Percentiles rank a stretch among this genome's conserved stretches.
phyloP scores from a whole-genome alignment of 169 alveolate genomes.

The Miamiensis avidus region DNA sequence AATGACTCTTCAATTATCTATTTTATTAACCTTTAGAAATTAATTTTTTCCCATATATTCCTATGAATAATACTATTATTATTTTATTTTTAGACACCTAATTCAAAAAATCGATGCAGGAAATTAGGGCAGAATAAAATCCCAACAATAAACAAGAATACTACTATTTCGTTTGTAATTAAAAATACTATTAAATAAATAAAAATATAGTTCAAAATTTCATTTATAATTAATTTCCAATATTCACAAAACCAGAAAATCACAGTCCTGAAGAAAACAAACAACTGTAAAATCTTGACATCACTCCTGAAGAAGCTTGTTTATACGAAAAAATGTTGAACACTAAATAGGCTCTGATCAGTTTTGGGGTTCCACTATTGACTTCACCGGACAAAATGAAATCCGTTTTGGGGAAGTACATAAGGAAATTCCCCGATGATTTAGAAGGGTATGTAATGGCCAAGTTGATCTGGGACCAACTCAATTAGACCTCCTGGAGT shows the following conservation, averaged over 20 bases:
- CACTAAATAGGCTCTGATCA: conserved; percentile 38
- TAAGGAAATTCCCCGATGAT: conserved; percentile 57
- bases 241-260: not conserved
- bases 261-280: too few relatives aligned
- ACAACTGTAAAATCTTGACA: conserved; percentile 10
- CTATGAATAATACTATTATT: too few relatives aligned
- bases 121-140: not conserved
- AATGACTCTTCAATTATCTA: too few relatives aligned
- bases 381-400: conserved; percentile 77
- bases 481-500: conserved; percentile 81
- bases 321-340: conserved; percentile 39
- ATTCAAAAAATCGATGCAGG: not conserved
- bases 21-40: too few relatives aligned
- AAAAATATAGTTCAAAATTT: too few relatives aligned
- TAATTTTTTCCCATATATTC: too few relatives aligned
- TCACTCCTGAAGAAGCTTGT: conserved; percentile 34
- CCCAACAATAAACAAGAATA: too few relatives aligned
- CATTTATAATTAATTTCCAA: too few relatives aligned
- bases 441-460: conserved; percentile 60
- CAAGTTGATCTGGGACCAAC: conserved; percentile 73
- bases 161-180: not conserved
- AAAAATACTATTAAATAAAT: too few relatives aligned
- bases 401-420: conserved; percentile 68
- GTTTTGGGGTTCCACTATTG: conserved; percentile 68
- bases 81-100: not conserved